Base-by-base conservation (phyloP, 169 alveolate genomes). In the Plasmodium cynomolgi region DNA sequence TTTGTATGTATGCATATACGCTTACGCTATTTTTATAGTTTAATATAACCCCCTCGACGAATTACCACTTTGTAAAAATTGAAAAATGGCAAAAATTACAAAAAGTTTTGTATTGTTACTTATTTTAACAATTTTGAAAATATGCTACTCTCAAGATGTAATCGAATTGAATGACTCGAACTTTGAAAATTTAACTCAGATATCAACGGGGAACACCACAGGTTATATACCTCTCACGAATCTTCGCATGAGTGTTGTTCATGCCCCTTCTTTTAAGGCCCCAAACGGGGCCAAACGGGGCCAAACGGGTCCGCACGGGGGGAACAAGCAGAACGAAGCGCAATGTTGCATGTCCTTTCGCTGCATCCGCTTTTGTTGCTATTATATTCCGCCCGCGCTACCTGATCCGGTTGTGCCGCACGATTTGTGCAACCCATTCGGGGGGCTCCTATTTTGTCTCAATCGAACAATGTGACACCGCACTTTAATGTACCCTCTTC, bases 151-250 rank as follows among this genome's bases (percentile, higher is more conserved):
- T 34, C 93, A 86, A 74, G 93, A 84, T 84, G 96, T 96, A 83
- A 84, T 96, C 74, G 94, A 91, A 74, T 73, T 96, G 50, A 95
- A 50, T 31, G 97, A 96, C 56, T 26, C 96, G 58, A 96, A 91
- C 73, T 96, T 96, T 81, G 97, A 96, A 79, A 73, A 81, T 26
- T 88, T 94, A 20, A 96, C 97, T 29, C 97, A 96, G 83, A 95
- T 96, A 47, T 62, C 97, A 50, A 81, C 97, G 5, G 97, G 97
- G 73, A 73, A 93, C 56, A 96, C 97, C 26, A 86, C 97, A 37
- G 97, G 97, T 96, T 41, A 34, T 50, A 26, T 39, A 39, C 20
- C 44, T 37, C 34, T 71, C 58, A 54, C 34, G 5, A 23, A n/a
- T 58, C 34, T 17, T 80, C 37, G 31, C 68, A 81, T 58, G 41